A percentile compares a stretch with the other conserved stretches of the same genome.
phyloP scores from a whole-genome alignment of 2,329 filamentous ascomycete genomes.

The Talaromyces sp. region DNA sequence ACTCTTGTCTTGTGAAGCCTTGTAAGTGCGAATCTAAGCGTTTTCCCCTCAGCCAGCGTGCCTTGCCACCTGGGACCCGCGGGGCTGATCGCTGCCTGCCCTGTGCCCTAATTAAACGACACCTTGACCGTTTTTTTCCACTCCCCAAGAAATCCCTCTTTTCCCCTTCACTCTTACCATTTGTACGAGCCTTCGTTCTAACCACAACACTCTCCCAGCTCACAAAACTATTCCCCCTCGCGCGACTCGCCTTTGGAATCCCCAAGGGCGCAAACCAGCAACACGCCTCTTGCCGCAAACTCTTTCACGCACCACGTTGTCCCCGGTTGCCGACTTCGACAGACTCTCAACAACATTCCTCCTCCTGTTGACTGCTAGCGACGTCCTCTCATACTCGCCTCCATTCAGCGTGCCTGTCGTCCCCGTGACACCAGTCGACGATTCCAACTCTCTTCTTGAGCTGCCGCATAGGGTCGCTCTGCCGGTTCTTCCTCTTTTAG shows the following conservation, averaged over 20 bases:
- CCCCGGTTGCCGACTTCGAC: conserved; percentile 37
- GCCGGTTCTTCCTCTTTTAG: conserved; percentile 97
- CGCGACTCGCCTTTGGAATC: conserved; percentile 33
- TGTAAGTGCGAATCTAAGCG: neutral
- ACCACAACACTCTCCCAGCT: neutral
- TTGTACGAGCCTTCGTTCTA: neutral
- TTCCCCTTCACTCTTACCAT: neutral
- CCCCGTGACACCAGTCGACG: conserved; percentile 29
- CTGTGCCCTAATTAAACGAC: conserved; percentile 3
- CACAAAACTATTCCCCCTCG: neutral
- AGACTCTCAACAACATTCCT: conserved; percentile 46
- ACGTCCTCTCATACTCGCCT: conserved; percentile 18
- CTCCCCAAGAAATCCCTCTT: neutral
- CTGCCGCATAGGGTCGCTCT: conserved; percentile 99
- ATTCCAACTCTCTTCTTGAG: conserved; percentile 64
- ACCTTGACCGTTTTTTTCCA: neutral
- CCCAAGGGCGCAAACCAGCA: conserved; percentile 35
- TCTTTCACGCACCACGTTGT: conserved; percentile 38
- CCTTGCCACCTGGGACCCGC: neutral
- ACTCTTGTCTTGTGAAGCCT: neutral
- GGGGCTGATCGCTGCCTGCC: neutral
- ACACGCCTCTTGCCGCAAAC: conserved; percentile 34
- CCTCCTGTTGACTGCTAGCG: conserved; percentile 33
- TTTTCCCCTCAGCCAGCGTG: neutral
- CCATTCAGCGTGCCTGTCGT: conserved; percentile 32